A percentile compares a stretch with the other conserved stretches of the same genome.
Evolutionary conservation across 257 asterid species (phyloP).

Genomic region (Gentiana macrophylla): DNA sequence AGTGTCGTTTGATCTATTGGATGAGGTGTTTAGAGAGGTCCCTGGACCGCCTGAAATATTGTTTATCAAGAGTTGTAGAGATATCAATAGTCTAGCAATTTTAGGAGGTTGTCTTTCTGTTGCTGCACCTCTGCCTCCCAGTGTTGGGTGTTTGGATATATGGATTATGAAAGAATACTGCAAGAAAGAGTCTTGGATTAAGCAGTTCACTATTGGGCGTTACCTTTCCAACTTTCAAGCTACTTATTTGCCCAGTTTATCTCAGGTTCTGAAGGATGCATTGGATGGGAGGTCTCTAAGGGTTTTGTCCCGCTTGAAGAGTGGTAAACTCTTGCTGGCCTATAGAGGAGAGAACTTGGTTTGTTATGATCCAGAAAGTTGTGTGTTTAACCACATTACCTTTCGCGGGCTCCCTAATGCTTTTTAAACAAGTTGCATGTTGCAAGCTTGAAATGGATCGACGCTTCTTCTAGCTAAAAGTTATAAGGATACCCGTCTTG

Average conservation of each 20-base stretch:
- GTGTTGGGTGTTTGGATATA: constrained; percentile 1
- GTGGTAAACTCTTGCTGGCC: constrained; percentile 28
- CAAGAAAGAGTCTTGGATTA: constrained; percentile 19
- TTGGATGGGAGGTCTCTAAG: constrained; percentile 9
- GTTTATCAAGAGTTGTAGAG: background rate
- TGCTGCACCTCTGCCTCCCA: background rate
- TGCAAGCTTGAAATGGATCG: constrained; percentile 22
- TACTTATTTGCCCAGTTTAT: constrained; percentile 5
- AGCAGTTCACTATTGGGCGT: constrained; percentile 12
- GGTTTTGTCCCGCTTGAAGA: constrained; percentile 15
- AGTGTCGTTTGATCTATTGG: constrained; percentile 13
- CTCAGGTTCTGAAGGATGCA: constrained; percentile 19
- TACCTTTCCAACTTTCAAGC: constrained; percentile 8
- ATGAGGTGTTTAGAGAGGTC: constrained; percentile 20
- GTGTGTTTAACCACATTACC: constrained; percentile 9
- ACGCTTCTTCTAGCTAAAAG: background rate
- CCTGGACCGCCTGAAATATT: constrained; percentile 7
- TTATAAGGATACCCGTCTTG: background rate
- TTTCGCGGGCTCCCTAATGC: constrained; percentile 24
- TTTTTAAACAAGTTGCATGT: constrained; percentile 25
- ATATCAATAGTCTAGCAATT: constrained; percentile 17
- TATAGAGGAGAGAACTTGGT: constrained; percentile 22
- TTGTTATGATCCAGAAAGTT: constrained; percentile 13
- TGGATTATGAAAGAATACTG: constrained; percentile 21
- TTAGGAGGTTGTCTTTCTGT: constrained; percentile 20